Conservation (phyloP, 1,284 basidiomycete species). For the Veloporphyrellus conicus region DNA sequence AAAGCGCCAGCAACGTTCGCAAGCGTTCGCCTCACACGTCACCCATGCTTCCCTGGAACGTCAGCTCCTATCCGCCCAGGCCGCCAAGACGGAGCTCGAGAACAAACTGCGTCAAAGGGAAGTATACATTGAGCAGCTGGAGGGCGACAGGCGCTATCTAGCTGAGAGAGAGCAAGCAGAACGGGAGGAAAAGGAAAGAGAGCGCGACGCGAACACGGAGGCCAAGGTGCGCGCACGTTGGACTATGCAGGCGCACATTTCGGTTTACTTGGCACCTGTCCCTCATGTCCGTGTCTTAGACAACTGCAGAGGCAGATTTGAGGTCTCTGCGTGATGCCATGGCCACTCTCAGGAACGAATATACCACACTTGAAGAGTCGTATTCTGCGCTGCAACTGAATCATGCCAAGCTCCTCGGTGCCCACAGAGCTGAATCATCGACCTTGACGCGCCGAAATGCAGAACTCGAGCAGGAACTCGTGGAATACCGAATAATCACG, state of each 20-base stretch:
- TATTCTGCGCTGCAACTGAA: conserved; percentile 44
- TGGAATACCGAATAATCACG: conserved; percentile 38
- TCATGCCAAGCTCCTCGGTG: conserved; percentile 43
- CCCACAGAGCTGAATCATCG: conserved; percentile 47
- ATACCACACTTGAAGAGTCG: conserved; percentile 52
- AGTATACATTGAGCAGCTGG: conserved; percentile 53
- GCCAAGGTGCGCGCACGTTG: conserved; percentile 47
- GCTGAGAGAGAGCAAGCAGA: conserved; percentile 60
- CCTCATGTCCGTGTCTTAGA: conserved; percentile 16
- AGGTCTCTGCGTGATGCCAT: conserved; percentile 45
- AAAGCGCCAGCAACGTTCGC: conserved; percentile 58
- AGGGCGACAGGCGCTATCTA: conserved; percentile 62
- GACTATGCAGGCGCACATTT: not conserved
- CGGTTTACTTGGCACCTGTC: not conserved
- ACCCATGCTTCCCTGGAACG: conserved; percentile 58
- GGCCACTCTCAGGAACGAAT: conserved; percentile 48
- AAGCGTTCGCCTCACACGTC: conserved; percentile 56
- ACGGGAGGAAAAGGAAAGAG: conserved; percentile 43
- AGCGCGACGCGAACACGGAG: conserved; percentile 43
- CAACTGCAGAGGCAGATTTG: conserved; percentile 41
- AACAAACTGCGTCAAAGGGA: conserved; percentile 60
- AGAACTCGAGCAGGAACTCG: conserved; percentile 45
- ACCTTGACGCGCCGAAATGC: conserved; percentile 43
- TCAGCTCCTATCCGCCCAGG: conserved; percentile 54
- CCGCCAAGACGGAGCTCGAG: conserved; percentile 57